Evolutionary conservation across 2,329 filamentous ascomycete genomes (phyloP).

Genomic region (Cryphonectria radicalis): DNA sequence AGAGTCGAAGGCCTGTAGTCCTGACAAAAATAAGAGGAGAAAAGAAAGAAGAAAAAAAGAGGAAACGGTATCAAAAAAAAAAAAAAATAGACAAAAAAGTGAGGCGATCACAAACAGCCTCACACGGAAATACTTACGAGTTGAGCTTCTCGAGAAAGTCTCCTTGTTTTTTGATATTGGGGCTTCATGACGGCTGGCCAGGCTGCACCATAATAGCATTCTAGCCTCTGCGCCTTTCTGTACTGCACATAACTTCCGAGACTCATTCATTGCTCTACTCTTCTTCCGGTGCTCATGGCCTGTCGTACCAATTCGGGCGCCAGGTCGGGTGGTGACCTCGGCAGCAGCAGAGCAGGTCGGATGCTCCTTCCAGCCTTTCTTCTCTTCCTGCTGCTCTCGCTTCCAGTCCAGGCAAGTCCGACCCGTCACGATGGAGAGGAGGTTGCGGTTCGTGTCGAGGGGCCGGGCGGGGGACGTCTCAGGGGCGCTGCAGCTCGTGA

Average conservation of each 20-base stretch:
- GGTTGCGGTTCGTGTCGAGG: not conserved
- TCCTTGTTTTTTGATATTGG: too few relatives aligned
- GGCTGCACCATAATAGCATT: too few relatives aligned
- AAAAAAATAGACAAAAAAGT: too few relatives aligned
- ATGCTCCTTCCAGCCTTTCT: not conserved
- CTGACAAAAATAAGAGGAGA: not conserved
- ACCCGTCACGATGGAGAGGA: not conserved
- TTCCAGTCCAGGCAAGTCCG: conserved; percentile 2
- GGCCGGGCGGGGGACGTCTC: not conserved
- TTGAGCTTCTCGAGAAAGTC: not conserved
- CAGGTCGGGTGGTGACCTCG: not conserved
- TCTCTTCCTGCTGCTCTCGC: not conserved
- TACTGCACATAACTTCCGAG: too few relatives aligned
- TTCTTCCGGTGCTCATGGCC: not conserved
- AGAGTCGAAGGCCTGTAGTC: not conserved
- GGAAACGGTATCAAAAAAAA: too few relatives aligned
- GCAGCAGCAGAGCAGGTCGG: not conserved
- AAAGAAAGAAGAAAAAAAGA: too few relatives aligned
- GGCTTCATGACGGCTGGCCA: too few relatives aligned
- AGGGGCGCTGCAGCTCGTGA: not conserved
- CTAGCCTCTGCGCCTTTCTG: too few relatives aligned
- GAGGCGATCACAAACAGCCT: not conserved
- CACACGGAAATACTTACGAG: not conserved
- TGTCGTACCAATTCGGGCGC: not conserved
- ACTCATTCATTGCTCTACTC: not conserved